phyloP scores from a whole-genome alignment of 148 eudicot genomes.

The Oxyria digyna region DNA sequence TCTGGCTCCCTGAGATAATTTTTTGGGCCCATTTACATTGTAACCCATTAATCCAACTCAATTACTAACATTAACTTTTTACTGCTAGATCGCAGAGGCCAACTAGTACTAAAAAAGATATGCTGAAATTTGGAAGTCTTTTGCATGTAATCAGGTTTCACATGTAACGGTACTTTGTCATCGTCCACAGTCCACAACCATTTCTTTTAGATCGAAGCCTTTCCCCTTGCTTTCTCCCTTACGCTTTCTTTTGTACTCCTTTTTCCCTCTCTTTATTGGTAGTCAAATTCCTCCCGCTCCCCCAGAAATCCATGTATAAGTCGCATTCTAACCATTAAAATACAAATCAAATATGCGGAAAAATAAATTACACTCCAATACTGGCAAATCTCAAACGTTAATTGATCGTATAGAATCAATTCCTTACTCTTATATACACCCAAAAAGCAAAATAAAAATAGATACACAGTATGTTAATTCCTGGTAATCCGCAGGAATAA shows the following conservation, averaged over 20 bases:
- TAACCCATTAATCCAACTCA: too few species aligned
- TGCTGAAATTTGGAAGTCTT: background rate
- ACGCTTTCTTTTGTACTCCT: background rate
- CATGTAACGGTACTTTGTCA: background rate
- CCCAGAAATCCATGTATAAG: background rate
- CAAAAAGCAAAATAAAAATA: too few species aligned
- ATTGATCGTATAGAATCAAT: background rate
- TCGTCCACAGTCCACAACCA: background rate
- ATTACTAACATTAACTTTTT: too few species aligned
- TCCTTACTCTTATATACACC: too few species aligned
- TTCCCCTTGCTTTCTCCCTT: background rate
- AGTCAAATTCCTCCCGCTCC: background rate
- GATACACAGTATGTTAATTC: background rate
- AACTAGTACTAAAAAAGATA: background rate
- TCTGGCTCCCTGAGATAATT: too few species aligned
- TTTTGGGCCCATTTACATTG: too few species aligned
- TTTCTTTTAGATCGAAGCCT: background rate
- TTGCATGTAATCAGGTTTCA: background rate
- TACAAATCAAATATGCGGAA: too few species aligned
- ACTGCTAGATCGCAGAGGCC: too few species aligned
- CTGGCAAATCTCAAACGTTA: too few species aligned
- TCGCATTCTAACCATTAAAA: too few species aligned
- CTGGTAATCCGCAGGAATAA: background rate
- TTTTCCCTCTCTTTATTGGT: background rate
- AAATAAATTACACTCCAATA: too few species aligned